Evolutionary conservation across 2,329 filamentous ascomycete species (phyloP).

Genomic region (Phaeosphaeriaceae sp.): DNA sequence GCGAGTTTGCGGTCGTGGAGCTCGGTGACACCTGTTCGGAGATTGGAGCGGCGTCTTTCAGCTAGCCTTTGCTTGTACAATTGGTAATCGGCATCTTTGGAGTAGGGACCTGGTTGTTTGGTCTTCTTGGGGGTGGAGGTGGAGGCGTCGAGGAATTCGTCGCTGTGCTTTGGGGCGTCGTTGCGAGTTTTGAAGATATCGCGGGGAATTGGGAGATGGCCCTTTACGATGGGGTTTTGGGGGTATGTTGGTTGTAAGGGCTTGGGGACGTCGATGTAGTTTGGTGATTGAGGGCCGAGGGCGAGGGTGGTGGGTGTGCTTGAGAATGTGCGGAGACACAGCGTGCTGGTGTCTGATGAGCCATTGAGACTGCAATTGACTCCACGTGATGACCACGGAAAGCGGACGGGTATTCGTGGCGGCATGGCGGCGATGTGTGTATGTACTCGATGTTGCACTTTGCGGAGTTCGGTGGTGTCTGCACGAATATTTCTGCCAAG

Average conservation of each 20-base stretch:
- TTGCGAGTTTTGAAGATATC: conserved; percentile 70
- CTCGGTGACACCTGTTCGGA: conserved; percentile 74
- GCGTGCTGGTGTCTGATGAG: conserved; percentile 7
- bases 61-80: conserved; percentile 79
- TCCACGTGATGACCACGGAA: conserved; percentile 35
- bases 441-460: conserved; percentile 1
- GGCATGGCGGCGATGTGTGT: conserved; percentile 46
- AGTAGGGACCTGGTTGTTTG: conserved; percentile 45
- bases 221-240: conserved; percentile 66
- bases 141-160: conserved; percentile 67
- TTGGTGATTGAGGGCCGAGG: conserved; percentile 84
- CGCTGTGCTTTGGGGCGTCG: conserved; percentile 61
- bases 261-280: conserved; percentile 82
- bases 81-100: conserved; percentile 58
- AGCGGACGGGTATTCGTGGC: conserved; percentile 50
- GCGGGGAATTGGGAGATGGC: conserved; percentile 83
- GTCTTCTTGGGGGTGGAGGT: conserved; percentile 61
- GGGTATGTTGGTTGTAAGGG: conserved; percentile 73
- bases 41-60: conserved; percentile 72
- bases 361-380: conserved; percentile 21
- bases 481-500: conserved; percentile 38
- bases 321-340: conserved; percentile 50
- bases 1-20: conserved; percentile 62
- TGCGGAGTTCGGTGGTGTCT: conserved; percentile 25
- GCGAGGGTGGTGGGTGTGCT: conserved; percentile 53